These are phyloP conservation scores for Parathielavia appendiculata DNA, from an alignment of 495 filamentous ascomycete genomes.

Conservation along the genomic window DNA sequence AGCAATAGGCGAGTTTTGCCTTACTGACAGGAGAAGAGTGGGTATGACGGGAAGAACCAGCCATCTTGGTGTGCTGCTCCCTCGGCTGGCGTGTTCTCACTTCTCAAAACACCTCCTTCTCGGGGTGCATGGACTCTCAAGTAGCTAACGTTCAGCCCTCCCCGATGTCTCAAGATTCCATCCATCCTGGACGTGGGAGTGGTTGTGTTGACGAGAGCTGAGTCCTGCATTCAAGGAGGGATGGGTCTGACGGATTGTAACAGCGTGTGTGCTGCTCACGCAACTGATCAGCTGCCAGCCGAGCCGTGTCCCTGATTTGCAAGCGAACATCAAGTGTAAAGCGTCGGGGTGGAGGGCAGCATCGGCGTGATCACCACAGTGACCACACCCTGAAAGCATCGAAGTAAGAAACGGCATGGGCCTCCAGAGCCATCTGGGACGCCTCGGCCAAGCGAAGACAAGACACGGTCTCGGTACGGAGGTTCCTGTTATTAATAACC, in stretches of 20 bases:
- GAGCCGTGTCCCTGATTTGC: conserved; percentile 2
- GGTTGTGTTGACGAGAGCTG: background rate
- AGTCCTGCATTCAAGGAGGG: background rate
- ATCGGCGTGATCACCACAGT: conserved; percentile 3
- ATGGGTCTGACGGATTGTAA: conserved; percentile 1
- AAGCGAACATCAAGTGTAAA: background rate
- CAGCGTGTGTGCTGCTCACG: conserved; percentile 9
- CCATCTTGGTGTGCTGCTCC: background rate
- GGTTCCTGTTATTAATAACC: background rate
- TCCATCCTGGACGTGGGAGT: background rate
- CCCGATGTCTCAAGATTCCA: background rate
- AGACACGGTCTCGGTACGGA: conserved; percentile 1
- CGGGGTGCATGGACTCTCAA: background rate
- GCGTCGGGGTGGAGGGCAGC: background rate
- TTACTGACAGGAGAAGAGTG: background rate
- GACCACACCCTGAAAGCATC: background rate
- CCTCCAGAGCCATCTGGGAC: background rate
- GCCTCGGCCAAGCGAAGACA: background rate
- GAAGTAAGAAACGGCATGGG: background rate
- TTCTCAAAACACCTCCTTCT: background rate
- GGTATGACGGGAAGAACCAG: background rate
- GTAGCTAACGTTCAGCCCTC: background rate
- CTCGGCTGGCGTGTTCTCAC: conserved; percentile 3
- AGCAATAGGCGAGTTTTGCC: background rate
- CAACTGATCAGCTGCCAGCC: conserved; percentile 19